Evolutionary conservation across 495 filamentous ascomycete genomes (phyloP).

Genomic region (Penicillium macrosclerotiorum): DNA sequence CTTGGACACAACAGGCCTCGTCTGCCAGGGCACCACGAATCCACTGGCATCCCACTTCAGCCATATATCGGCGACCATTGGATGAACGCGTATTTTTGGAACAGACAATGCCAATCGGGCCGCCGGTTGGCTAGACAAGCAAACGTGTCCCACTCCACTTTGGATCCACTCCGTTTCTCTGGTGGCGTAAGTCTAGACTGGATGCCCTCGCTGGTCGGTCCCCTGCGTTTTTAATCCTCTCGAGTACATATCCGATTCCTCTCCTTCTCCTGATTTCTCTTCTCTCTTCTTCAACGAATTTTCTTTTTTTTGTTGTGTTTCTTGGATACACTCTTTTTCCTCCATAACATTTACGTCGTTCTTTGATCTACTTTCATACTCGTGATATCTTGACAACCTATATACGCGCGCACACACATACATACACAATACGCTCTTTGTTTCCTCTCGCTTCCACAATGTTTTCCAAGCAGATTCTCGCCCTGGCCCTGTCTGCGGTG

Average conservation of each 20-base stretch:
- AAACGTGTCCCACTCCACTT: conserved; percentile 22
- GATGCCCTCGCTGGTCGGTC: neutral
- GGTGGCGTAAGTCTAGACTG: conserved; percentile 24
- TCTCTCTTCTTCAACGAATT: conserved; percentile 6
- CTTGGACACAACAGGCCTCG: neutral
- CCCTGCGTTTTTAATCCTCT: conserved; percentile 3
- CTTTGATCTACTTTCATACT: conserved; percentile 9
- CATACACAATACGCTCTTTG: conserved; percentile 7
- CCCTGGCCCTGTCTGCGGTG: conserved; percentile 45
- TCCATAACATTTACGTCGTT: conserved; percentile 4
- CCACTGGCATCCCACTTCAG: neutral
- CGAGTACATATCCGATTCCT: neutral
- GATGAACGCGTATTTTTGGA: conserved; percentile 16
- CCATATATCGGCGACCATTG: neutral
- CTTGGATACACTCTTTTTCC: conserved; percentile 8
- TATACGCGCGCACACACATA: neutral
- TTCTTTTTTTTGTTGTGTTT: conserved; percentile 5
- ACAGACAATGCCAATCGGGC: conserved; percentile 3
- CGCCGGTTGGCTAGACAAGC: conserved; percentile 6
- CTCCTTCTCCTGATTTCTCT: conserved; percentile 2
- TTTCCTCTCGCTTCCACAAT: conserved; percentile 27
- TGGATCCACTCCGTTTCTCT: conserved; percentile 7
- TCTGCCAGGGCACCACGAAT: neutral
- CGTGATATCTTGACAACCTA: neutral
- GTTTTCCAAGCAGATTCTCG: conserved; percentile 38